Evolutionary conservation across 371 early-diverging fungal species (phyloP).

Genomic region (Gilbertella persicaria): DNA sequence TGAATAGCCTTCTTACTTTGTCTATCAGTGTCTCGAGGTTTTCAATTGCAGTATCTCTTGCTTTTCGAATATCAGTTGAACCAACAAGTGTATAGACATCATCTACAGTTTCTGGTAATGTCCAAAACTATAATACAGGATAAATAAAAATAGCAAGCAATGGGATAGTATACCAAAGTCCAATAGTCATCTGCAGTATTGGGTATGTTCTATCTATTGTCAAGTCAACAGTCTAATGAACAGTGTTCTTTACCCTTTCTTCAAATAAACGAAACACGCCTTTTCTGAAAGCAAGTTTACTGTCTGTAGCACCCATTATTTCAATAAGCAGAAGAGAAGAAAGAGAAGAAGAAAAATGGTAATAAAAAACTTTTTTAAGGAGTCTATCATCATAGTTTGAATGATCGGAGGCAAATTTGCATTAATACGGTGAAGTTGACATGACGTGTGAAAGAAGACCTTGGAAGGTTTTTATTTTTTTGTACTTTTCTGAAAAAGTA

Average conservation of each 20-base stretch:
- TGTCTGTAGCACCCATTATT: constrained; percentile 80
- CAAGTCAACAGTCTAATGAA: background rate
- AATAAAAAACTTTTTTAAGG: too few species aligned
- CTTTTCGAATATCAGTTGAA: constrained; percentile 71
- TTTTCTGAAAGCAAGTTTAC: constrained; percentile 82
- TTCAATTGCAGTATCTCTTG: constrained; percentile 67
- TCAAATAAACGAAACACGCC: constrained; percentile 75
- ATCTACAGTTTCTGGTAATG: constrained; percentile 73
- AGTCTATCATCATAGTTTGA: too few species aligned
- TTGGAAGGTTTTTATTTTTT: too few species aligned
- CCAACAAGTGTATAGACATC: constrained; percentile 83
- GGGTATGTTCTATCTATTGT: constrained; percentile 52
- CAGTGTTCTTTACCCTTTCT: constrained; percentile 55
- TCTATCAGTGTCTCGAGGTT: constrained; percentile 69
- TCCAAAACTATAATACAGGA: constrained; percentile 55
- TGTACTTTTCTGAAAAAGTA: too few species aligned
- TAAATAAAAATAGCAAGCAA: background rate
- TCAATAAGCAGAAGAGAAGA: background rate
- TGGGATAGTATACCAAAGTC: constrained; percentile 50
- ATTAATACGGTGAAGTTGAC: too few species aligned
- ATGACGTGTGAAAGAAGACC: too few species aligned
- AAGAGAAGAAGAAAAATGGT: too few species aligned
- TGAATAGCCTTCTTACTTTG: constrained; percentile 34
- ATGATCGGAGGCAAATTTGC: too few species aligned
- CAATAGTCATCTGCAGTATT: constrained; percentile 63